Evolutionary conservation across 208 protist species (phyloP), one percentile per base, ranked within the genome.

Genomic region (Leishmania turanica): DNA sequence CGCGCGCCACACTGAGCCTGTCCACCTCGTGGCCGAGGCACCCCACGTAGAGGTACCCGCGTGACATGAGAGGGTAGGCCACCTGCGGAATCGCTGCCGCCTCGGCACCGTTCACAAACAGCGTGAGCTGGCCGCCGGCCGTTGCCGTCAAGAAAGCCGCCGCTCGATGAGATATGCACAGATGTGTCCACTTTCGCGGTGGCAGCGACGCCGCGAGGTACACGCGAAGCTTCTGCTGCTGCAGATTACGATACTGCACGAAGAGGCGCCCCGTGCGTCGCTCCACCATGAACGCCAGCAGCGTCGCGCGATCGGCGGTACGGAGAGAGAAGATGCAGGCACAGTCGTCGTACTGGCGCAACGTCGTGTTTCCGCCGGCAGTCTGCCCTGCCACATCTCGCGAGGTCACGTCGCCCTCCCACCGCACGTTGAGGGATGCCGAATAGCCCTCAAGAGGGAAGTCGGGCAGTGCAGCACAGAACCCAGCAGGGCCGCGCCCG

Each of bases 391-490:
- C 54, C 37, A 45, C 40, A n/a, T 17, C 56, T 42, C 15, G 31
- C 34, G 27, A 21, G 1, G 56, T 54, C 24, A 78, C 42, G 9
- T 74, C 72, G 17, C 75, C 75, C 72, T 97, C 94, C 47, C 90
- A 78, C 4, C 94, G 90, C 79, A 95, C 9, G 85, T 89, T 95
- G 72, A 97, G 78, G 68, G 85, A 89, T 24, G 96, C 83, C 17
- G 91, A 89, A 83, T 97, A 97, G 34, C 91, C 94, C 17, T 96
- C 92, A 6, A 79, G 81, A 15, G 92, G 88, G 79, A 93, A 91
- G 24, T 95, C 88, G 1, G 75, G 75, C 34, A 97, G 71, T 2
- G 90, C 69, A 9, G 88, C 92, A 65, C 84, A 87, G 19, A 97
- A 79, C 7, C 92, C 94, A 15, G 88, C 81, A 27, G 78, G 82